phyloP scores from a whole-genome alignment of 148 eudicot genomes.

The Chenopodium quinoa region DNA sequence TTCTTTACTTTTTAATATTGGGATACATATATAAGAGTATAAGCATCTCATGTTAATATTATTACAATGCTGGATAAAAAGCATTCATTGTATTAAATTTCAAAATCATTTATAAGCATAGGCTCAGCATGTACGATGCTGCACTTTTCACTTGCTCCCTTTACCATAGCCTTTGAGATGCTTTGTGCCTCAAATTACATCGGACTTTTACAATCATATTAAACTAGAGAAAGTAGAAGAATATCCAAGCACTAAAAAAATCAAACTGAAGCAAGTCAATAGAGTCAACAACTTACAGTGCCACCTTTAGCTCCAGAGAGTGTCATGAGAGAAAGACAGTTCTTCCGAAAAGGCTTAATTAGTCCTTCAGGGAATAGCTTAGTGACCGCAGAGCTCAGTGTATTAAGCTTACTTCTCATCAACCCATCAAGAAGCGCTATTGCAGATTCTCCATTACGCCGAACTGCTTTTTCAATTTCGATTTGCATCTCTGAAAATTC shows the following conservation, averaged over 20 bases:
- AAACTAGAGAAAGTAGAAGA: neutral
- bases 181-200: neutral
- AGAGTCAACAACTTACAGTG: constrained; percentile 55
- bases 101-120: neutral
- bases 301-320: constrained; percentile 98
- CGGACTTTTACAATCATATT: neutral
- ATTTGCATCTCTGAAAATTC: constrained; percentile 63
- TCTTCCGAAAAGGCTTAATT: constrained; percentile 75
- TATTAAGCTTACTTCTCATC: constrained; percentile 80
- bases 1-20: too few relatives aligned
- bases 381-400: constrained; percentile 49
- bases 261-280: constrained; percentile 1
- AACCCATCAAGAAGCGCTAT: constrained; percentile 68
- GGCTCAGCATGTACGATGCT: neutral
- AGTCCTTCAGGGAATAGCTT: constrained; percentile 73
- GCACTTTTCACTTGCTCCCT: neutral
- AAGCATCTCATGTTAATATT: neutral
- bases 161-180: neutral
- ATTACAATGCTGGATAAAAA: neutral
- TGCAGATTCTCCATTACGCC: constrained; percentile 67
- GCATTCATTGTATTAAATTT: neutral
- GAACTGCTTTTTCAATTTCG: constrained; percentile 77
- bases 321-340: constrained; percentile 94
- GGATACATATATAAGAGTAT: neutral
- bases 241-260: neutral